These are phyloP conservation scores for Clavispora fructus DNA, from an alignment of 805 yeast genomes.

Conservation along the genomic window DNA sequence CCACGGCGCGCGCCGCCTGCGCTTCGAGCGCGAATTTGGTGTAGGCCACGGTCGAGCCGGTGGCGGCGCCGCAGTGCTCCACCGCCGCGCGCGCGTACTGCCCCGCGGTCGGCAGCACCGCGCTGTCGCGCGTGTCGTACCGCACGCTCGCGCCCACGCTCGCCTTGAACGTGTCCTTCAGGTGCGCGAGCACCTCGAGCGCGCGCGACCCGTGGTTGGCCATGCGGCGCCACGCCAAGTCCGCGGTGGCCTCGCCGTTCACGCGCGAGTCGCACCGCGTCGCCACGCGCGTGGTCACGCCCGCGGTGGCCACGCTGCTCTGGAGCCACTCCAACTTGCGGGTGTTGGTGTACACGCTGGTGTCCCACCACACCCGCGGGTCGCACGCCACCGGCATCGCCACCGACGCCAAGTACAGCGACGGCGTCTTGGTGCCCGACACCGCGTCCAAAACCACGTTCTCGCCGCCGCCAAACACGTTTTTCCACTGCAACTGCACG, in stretches of 20 bases:
- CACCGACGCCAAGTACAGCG: conserved; percentile 46
- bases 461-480: conserved; percentile 57
- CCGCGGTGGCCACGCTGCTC: conserved; percentile 40
- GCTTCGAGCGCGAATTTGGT: conserved; percentile 39
- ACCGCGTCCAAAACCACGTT: conserved; percentile 46
- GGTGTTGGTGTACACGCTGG: conserved; percentile 37
- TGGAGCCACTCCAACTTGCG: conserved; percentile 45
- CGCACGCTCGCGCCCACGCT: conserved; percentile 34
- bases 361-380: conserved; percentile 36
- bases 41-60: conserved; percentile 23
- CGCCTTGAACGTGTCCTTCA: conserved; percentile 45
- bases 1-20: conserved; percentile 25
- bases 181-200: conserved; percentile 28
- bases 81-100: conserved; percentile 28
- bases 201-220: conserved; percentile 25
- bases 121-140: conserved; percentile 43
- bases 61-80: conserved; percentile 30
- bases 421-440: conserved; percentile 45
- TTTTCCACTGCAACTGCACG: conserved; percentile 59
- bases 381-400: conserved; percentile 41
- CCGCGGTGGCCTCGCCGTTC: conserved; percentile 46
- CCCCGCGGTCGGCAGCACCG: conserved; percentile 41
- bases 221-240: conserved; percentile 39
- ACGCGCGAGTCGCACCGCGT: conserved; percentile 28
- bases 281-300: conserved; percentile 36